These are phyloP conservation scores for Plasmodium cynomolgi DNA, from an alignment of 169 alveolate genomes.

Conservation along the genomic window DNA sequence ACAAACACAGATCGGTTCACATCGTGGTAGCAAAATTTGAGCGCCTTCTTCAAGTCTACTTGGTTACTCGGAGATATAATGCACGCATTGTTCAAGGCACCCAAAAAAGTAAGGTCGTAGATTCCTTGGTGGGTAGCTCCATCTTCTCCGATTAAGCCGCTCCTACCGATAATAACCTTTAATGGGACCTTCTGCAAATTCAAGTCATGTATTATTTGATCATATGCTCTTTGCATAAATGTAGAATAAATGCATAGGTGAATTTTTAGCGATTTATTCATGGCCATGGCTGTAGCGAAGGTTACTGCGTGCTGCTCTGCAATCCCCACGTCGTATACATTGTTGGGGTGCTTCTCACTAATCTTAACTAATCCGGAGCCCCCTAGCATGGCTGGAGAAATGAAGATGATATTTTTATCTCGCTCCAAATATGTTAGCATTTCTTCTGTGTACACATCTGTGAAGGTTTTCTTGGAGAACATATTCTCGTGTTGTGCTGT, in stretches of 20 bases:
- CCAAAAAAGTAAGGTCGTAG: conserved; percentile 86
- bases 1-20: conserved; percentile 12
- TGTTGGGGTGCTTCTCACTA: conserved; percentile 80
- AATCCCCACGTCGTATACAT: conserved; percentile 91
- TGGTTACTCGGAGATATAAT: conserved; percentile 88
- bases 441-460: conserved; percentile 81
- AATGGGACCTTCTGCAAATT: conserved; percentile 86
- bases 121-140: conserved; percentile 92
- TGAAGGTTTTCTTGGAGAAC: conserved; percentile 72
- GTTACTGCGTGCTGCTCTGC: conserved; percentile 93
- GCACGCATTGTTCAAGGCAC: conserved; percentile 84
- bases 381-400: conserved; percentile 92
- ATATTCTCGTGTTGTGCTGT: background rate
- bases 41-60: conserved; percentile 76
- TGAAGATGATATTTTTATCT: conserved; percentile 77
- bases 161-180: conserved; percentile 84
- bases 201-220: conserved; percentile 88
- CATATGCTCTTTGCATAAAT: conserved; percentile 91
- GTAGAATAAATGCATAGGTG: conserved; percentile 88
- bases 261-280: conserved; percentile 83
- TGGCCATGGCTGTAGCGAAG: conserved; percentile 89
- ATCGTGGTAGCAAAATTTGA: conserved; percentile 4
- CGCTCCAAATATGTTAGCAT: conserved; percentile 81
- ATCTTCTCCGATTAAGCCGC: conserved; percentile 90
- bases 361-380: conserved; percentile 86